These are phyloP conservation scores for Aleurites moluccanus DNA, from an alignment of 441 rosid species.

Conservation along the genomic window DNA sequence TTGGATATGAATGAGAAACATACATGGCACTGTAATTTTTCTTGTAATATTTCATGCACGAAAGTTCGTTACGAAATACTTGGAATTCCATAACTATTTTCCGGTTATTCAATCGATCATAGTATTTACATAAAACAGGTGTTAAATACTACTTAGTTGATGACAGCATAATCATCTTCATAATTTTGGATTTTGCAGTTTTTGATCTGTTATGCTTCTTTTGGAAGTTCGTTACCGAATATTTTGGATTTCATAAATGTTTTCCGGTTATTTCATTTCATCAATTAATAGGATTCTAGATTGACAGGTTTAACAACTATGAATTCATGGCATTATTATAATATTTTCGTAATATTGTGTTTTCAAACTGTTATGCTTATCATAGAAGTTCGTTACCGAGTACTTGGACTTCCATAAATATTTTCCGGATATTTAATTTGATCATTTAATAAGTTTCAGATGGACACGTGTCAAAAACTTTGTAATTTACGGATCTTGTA, in stretches of 20 bases:
- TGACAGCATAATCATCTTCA: neutral
- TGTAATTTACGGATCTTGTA: constrained; percentile 15
- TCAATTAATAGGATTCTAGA: neutral
- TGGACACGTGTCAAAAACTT: constrained; percentile 12
- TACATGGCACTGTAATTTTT: constrained; percentile 13
- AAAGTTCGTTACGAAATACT: constrained; percentile 1
- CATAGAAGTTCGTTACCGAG: neutral
- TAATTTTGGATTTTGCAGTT: neutral
- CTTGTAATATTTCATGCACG: neutral
- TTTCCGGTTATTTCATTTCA: neutral
- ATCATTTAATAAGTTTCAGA: constrained; percentile 8
- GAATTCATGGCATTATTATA: constrained; percentile 5
- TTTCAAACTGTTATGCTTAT: neutral
- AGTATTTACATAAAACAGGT: neutral
- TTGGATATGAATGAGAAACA: constrained; percentile 12
- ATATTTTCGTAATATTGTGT: neutral
- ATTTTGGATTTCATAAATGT: constrained; percentile 9
- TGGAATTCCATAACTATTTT: constrained; percentile 12
- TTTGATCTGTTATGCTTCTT: constrained; percentile 9
- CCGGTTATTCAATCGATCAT: neutral
- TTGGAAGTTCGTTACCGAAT: constrained; percentile 25
- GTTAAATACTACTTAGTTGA: neutral
- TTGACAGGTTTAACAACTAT: constrained; percentile 8
- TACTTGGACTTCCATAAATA: neutral
- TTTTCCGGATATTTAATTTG: neutral